Evolutionary conservation across 2,329 filamentous ascomycete species (phyloP), one percentile per base, ranked within the genome.

Genomic region (Verticillium alfalfae): DNA sequence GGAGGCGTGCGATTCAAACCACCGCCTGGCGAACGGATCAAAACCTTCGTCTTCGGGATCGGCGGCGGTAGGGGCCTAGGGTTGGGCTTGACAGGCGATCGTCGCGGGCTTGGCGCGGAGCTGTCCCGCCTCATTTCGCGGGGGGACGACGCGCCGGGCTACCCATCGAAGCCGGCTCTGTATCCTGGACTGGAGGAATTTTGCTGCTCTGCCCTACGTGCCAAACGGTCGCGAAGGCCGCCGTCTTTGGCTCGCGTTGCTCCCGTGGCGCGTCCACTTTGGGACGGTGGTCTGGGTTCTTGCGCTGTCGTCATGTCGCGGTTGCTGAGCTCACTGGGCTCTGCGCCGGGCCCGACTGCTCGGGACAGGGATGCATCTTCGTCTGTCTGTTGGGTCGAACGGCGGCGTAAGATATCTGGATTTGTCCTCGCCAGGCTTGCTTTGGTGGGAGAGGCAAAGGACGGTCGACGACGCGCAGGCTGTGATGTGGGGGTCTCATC

Each of bases 401-500:
- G 67, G 69, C 76, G 71, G 65, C 80, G 77, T 75, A 88, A 73
- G 7, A 88, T 77, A 12, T 86, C 81, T 0, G 87, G 84, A 64
- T 89, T 84, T 57, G 84, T 81, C 65, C 84, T 82, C 62, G 86
- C 79, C 15, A 89, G 73, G 67, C 86, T 90, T 13, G 87, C 81
- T 69, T 81, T 85, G 0, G 87, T 89, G 0, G 88, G 87, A n/a
- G 87, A 89, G 60, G 84, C 84, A 69, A 87, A 90, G 1, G 87
- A 89, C 1, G 84, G 81, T 1, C 80, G 80, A 56, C 68, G 69
- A 37, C 68, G 71, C 39, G 69, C 67, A 37, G 60, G 61, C 45
- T 63, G 67, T 16, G 64, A 31, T 37, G 41, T 66, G 56, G 64
- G 67, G 18, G 66, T 68, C 58, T 66, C 67, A 61, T 68, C 69